A percentile compares a stretch with the other conserved stretches of the same genome.
Evolutionary conservation across 1,284 basidiomycete genomes (phyloP).

Genomic region (Malassezia japonica): DNA sequence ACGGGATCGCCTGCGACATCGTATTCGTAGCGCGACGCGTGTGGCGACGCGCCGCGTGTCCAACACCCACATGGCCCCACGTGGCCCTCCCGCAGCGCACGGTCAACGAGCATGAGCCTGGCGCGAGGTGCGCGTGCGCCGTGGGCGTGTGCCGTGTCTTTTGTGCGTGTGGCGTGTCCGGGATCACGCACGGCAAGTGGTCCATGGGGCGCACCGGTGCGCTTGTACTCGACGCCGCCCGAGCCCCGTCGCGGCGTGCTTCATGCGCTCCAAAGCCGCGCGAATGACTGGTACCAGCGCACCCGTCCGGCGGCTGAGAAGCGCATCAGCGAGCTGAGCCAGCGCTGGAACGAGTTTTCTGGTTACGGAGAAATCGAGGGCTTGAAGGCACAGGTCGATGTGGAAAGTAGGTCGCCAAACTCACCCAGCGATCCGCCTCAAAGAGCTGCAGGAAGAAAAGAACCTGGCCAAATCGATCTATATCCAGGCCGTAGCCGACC

Average conservation of each 20-base stretch:
- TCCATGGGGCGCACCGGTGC: too few relatives aligned
- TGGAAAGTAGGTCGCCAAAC: conserved; percentile 12
- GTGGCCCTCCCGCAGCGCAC: not conserved
- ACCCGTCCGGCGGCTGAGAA: conserved; percentile 1
- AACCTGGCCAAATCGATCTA: conserved; percentile 23
- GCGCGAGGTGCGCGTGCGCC: not conserved
- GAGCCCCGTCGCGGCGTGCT: too few relatives aligned
- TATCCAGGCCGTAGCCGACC: conserved; percentile 24
- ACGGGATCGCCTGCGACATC: conserved; percentile 39
- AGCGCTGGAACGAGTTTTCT: conserved; percentile 31
- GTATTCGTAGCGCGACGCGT: conserved; percentile 2
- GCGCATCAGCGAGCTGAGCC: conserved; percentile 17
- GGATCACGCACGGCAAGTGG: too few relatives aligned
- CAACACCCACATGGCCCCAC: conserved; percentile 12
- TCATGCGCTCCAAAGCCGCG: not conserved
- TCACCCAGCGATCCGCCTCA: conserved; percentile 19
- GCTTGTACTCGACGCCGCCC: too few relatives aligned
- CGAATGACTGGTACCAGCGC: conserved; percentile 3
- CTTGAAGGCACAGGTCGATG: conserved; percentile 23
- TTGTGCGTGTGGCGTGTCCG: not conserved
- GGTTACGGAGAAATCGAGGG: conserved; percentile 32
- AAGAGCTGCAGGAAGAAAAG: conserved; percentile 15
- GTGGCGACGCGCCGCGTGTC: conserved; percentile 4
- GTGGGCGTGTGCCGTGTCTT: not conserved
- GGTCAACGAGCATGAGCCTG: not conserved